These are phyloP conservation scores for Colletotrichum navitas DNA, from an alignment of 2,329 filamentous ascomycete genomes.

Conservation along the genomic window DNA sequence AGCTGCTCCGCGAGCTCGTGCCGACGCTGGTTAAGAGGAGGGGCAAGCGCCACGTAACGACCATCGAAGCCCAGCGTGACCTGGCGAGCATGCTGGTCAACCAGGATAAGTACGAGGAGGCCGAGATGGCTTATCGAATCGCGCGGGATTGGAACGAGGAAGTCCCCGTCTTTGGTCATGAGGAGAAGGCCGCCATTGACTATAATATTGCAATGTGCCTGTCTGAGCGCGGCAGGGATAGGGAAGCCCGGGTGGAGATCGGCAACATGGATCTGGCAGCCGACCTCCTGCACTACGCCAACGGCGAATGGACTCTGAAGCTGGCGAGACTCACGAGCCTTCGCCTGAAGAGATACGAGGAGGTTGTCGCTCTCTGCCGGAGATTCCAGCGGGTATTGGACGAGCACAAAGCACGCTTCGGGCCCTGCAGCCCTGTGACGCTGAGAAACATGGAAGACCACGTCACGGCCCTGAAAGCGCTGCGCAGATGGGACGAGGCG, in stretches of 20 bases:
- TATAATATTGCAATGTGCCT: constrained; percentile 44
- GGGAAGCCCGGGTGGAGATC: constrained; percentile 37
- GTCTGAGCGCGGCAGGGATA: constrained; percentile 40
- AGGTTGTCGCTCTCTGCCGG: constrained; percentile 40
- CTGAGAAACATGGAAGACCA: constrained; percentile 42
- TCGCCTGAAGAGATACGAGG: constrained; percentile 34
- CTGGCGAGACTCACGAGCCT: constrained; percentile 41
- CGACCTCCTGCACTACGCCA: constrained; percentile 43
- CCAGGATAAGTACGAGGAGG: constrained; percentile 42
- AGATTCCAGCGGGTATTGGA: constrained; percentile 40
- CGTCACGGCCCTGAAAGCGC: constrained; percentile 33
- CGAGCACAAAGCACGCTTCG: constrained; percentile 37
- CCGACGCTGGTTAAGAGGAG: constrained; percentile 37
- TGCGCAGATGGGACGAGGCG: constrained; percentile 39
- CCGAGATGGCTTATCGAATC: constrained; percentile 41
- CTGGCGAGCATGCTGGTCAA: constrained; percentile 43
- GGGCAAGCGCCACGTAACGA: constrained; percentile 41
- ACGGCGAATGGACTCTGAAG: constrained; percentile 44
- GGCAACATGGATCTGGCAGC: constrained; percentile 40
- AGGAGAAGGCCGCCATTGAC: constrained; percentile 43
- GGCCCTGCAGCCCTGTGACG: constrained; percentile 33
- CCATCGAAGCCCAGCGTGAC: constrained; percentile 43
- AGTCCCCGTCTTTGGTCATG: constrained; percentile 40
- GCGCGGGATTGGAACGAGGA: constrained; percentile 42
- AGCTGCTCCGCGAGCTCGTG: constrained; percentile 41